Conservation (phyloP, 2,329 filamentous ascomycete genomes). For the Monosporascus sp. region DNA sequence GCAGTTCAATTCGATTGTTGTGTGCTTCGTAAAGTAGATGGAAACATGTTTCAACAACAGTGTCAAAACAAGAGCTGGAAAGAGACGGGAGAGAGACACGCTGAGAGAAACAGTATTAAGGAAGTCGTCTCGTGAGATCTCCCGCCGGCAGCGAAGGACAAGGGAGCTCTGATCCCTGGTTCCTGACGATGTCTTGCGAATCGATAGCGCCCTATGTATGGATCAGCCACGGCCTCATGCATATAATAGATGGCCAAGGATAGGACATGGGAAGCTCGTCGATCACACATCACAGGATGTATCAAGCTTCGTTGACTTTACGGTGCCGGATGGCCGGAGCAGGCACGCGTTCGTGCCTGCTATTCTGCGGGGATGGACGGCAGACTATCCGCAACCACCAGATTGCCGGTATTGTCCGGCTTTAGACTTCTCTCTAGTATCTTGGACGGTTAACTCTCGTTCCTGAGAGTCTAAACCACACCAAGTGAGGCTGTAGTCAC, state of each 20-base stretch:
- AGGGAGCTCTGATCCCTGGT: background rate
- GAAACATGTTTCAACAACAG: background rate
- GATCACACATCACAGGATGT: background rate
- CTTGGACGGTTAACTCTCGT: no score
- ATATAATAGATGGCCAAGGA: background rate
- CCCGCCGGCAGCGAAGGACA: no score
- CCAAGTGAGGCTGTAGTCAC: background rate
- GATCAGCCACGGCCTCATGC: background rate
- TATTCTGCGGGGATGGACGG: background rate
- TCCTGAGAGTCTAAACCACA: no score
- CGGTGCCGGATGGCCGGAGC: background rate
- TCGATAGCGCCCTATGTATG: background rate
- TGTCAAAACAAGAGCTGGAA: background rate
- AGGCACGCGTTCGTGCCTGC: background rate
- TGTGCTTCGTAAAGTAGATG: background rate
- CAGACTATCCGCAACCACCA: no score
- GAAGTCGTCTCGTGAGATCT: no score
- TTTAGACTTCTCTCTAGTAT: no score
- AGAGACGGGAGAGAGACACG: background rate
- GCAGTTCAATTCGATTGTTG: background rate
- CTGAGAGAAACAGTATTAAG: no score
- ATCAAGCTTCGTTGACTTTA: background rate
- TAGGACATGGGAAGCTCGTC: background rate
- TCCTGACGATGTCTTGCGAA: background rate
- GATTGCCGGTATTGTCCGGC: no score